Percentiles rank a stretch among this genome's conserved stretches.
phyloP scores from a whole-genome alignment of 129 eudicot species.

The Escallonia rubra region DNA sequence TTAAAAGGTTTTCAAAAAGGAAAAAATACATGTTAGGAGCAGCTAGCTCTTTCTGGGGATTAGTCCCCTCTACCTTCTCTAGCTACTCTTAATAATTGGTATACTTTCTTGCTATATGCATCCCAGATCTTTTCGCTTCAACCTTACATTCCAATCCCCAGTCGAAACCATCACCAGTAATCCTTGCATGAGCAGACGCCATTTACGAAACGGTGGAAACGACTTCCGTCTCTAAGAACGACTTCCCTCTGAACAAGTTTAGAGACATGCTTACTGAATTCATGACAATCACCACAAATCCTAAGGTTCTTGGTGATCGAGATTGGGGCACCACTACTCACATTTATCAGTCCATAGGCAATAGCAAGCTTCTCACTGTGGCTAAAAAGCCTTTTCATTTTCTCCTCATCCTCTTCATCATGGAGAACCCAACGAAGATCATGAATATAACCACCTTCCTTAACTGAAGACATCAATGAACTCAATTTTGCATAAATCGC shows the following conservation, averaged over 20 bases:
- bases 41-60: too few species aligned
- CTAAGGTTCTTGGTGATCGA: constrained; percentile 48
- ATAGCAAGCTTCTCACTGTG: constrained; percentile 57
- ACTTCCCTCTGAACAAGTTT: constrained; percentile 29
- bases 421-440: constrained; percentile 60
- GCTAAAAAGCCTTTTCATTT: constrained; percentile 35
- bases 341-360: constrained; percentile 37
- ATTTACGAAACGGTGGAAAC: constrained; percentile 45
- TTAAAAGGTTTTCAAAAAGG: too few species aligned
- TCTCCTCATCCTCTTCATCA: constrained; percentile 45
- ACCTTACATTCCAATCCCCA: too few species aligned
- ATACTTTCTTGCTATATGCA: too few species aligned
- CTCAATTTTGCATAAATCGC: constrained; percentile 33
- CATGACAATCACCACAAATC: constrained; percentile 59
- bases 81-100: too few species aligned
- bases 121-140: too few species aligned
- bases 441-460: constrained; percentile 45
- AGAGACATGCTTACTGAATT: constrained; percentile 38
- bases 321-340: constrained; percentile 26
- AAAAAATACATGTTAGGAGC: too few species aligned
- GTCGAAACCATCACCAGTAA: constrained; percentile 31
- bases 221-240: constrained; percentile 43
- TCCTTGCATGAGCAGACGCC: constrained; percentile 54
- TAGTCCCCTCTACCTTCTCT: too few species aligned
- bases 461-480: constrained; percentile 29